Conservation (phyloP, 768 basidiomycete species). For the Boletus tomentosulus region DNA sequence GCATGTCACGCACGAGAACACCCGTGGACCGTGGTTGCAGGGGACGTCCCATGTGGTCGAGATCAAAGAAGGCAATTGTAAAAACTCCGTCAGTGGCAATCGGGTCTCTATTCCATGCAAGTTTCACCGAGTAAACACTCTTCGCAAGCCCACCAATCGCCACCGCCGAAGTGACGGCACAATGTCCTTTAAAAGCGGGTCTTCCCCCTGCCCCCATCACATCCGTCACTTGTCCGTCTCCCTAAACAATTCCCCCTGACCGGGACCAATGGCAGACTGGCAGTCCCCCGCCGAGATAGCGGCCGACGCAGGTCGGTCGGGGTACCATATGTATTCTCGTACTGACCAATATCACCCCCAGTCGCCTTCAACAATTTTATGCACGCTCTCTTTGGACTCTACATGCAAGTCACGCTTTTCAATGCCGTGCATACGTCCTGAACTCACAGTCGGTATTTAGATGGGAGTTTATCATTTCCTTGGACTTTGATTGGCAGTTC, state of each 20-base stretch:
- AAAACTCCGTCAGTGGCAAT: slow-evolving; percentile 3
- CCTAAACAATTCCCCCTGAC: not conserved
- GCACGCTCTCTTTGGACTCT: slow-evolving; percentile 56
- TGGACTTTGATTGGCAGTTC: slow-evolving; percentile 63
- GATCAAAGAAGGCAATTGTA: not conserved
- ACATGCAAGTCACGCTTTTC: slow-evolving; percentile 40
- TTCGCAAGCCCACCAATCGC: slow-evolving; percentile 18
- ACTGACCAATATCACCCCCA: slow-evolving; percentile 10
- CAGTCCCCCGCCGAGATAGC: slow-evolving; percentile 43
- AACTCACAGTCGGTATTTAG: slow-evolving; percentile 29
- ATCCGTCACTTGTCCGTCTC: not conserved
- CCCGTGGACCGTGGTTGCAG: too few relatives aligned
- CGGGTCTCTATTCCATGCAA: slow-evolving; percentile 2
- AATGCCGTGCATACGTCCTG: slow-evolving; percentile 4
- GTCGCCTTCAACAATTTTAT: slow-evolving; percentile 48
- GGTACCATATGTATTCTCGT: not conserved
- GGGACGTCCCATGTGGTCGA: not conserved
- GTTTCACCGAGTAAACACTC: slow-evolving; percentile 1
- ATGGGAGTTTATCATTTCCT: slow-evolving; percentile 64
- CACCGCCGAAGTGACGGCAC: slow-evolving; percentile 12
- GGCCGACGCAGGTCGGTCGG: slow-evolving; percentile 42
- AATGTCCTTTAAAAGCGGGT: slow-evolving; percentile 9
- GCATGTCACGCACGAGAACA: too few relatives aligned
- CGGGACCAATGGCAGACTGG: slow-evolving; percentile 62
- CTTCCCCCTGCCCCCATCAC: not conserved